Evolutionary conservation across 805 yeast species (phyloP).

Genomic region (Candida maltosa): DNA sequence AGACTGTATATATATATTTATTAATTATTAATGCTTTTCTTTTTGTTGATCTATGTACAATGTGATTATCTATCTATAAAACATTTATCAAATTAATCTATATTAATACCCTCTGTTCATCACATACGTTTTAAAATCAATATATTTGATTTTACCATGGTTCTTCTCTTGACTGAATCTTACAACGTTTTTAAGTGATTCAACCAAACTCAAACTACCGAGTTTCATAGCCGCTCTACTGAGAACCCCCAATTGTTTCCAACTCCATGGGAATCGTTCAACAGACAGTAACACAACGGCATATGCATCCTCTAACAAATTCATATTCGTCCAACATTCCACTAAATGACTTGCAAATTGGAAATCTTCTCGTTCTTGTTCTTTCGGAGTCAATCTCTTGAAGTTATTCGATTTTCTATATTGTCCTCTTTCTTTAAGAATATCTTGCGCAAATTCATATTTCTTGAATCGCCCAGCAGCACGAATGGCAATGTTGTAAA

Average conservation of each 20-base stretch:
- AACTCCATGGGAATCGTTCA: slow-evolving; percentile 68
- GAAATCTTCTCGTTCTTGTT: slow-evolving; percentile 51
- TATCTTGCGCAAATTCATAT: slow-evolving; percentile 53
- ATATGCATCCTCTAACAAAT: slow-evolving; percentile 64
- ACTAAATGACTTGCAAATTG: slow-evolving; percentile 74
- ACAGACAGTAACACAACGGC: slow-evolving; percentile 65
- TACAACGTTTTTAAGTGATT: slow-evolving; percentile 31
- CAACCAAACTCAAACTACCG: slow-evolving; percentile 27
- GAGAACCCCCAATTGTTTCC: slow-evolving; percentile 30
- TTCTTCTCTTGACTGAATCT: slow-evolving; percentile 31
- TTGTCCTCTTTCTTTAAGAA: slow-evolving; percentile 79
- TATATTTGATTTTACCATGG: slow-evolving; percentile 37
- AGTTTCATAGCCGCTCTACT: slow-evolving; percentile 27
- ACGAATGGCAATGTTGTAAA: slow-evolving; percentile 60
- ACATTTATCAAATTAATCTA: no score
- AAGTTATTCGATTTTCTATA: slow-evolving; percentile 58
- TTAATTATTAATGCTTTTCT: no score
- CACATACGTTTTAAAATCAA: slow-evolving; percentile 29
- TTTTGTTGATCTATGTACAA: no score
- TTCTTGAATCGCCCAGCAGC: slow-evolving; percentile 62
- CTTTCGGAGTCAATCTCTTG: slow-evolving; percentile 29
- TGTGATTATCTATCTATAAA: no score
- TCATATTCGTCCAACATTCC: slow-evolving; percentile 50
- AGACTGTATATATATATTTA: no score
- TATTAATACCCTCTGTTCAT: slow-evolving; percentile 32